Conservation (phyloP, 2,329 filamentous ascomycete genomes). For the Claviceps purpurea region DNA sequence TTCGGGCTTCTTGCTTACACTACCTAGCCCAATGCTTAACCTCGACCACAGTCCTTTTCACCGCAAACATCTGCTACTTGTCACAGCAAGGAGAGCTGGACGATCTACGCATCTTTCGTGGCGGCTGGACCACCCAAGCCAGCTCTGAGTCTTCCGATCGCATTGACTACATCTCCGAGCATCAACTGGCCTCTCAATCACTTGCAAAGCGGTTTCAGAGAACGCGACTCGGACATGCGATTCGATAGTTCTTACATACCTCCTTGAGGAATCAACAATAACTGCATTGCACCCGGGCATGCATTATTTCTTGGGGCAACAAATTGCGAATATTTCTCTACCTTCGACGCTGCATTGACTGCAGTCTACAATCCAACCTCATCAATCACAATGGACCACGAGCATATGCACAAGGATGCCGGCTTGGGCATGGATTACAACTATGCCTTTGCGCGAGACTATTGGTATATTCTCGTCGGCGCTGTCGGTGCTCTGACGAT, state of each 20-base stretch:
- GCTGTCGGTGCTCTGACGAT: constrained; percentile 29
- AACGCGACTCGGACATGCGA: background rate
- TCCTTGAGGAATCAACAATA: background rate
- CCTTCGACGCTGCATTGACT: background rate
- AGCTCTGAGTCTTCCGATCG: background rate
- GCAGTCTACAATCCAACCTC: background rate
- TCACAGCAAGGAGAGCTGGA: background rate
- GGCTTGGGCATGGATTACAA: constrained; percentile 31
- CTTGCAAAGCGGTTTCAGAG: background rate
- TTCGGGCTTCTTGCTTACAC: no score
- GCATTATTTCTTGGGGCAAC: background rate
- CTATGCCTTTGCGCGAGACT: constrained; percentile 37
- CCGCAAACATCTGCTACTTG: background rate
- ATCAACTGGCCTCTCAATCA: background rate
- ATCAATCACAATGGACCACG: constrained; percentile 19
- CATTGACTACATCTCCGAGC: background rate
- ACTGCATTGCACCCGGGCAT: background rate
- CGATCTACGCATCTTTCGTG: background rate
- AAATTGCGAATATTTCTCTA: background rate
- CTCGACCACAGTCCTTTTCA: background rate
- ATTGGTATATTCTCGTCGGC: constrained; percentile 45
- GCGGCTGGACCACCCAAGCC: background rate
- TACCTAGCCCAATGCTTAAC: background rate
- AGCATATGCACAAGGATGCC: constrained; percentile 17
- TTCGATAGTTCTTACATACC: background rate